Conservation (phyloP, 2,329 filamentous ascomycete species). For the Chaetomium olivaceum region DNA sequence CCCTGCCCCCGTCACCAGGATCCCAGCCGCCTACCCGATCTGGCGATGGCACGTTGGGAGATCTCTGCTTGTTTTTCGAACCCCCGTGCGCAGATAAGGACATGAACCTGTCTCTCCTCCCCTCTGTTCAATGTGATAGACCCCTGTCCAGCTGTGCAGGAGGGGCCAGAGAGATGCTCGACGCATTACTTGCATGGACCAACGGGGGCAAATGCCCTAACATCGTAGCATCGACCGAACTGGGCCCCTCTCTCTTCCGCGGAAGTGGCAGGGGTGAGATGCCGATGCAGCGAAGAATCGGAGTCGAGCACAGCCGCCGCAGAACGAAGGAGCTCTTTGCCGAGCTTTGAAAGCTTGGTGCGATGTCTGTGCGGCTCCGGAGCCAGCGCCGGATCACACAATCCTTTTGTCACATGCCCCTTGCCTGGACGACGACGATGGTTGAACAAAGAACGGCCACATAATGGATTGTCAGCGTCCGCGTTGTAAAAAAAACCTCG, state of each 20-base stretch:
- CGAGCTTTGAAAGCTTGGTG: slow-evolving; percentile 1
- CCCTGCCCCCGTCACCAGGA: slow-evolving; percentile 16
- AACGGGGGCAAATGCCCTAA: slow-evolving; percentile 26
- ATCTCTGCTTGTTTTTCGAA: slow-evolving; percentile 24
- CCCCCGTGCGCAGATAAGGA: slow-evolving; percentile 29
- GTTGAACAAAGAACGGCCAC: slow-evolving; percentile 30
- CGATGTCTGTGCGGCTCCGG: slow-evolving; percentile 37
- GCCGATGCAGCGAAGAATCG: not conserved
- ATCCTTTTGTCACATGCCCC: slow-evolving; percentile 35
- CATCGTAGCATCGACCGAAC: slow-evolving; percentile 27
- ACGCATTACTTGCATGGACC: slow-evolving; percentile 29
- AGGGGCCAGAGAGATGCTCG: slow-evolving; percentile 16
- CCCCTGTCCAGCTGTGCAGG: slow-evolving; percentile 29
- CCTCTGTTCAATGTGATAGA: slow-evolving; percentile 17
- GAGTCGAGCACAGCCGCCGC: slow-evolving; percentile 8
- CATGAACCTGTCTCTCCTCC: slow-evolving; percentile 28
- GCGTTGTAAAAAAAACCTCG: not conserved
- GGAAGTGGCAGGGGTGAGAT: not conserved
- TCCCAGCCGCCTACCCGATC: slow-evolving; percentile 26
- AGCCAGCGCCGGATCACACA: slow-evolving; percentile 33
- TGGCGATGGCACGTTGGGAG: slow-evolving; percentile 21
- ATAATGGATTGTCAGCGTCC: slow-evolving; percentile 26
- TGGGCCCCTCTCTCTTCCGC: slow-evolving; percentile 8
- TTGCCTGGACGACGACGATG: slow-evolving; percentile 30
- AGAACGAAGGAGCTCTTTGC: slow-evolving; percentile 1